phyloP scores from a whole-genome alignment of 2,329 filamentous ascomycete species.

The Zymoseptoria crescenta region DNA sequence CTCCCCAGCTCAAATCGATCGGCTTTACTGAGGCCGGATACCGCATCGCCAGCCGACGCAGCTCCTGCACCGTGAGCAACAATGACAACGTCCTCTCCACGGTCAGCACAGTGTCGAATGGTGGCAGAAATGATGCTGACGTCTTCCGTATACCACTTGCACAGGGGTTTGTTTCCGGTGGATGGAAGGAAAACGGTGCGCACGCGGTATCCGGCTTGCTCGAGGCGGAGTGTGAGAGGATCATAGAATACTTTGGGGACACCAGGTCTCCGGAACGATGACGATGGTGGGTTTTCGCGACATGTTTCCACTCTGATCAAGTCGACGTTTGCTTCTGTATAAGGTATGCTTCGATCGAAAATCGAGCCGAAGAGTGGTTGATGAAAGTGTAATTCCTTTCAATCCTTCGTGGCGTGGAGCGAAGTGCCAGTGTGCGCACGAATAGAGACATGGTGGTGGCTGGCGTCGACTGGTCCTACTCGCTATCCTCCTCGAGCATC shows the following conservation, averaged over 20 bases:
- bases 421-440: too few relatives aligned
- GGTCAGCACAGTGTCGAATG: not conserved
- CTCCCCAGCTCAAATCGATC: not conserved
- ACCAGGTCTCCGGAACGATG: not conserved
- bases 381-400: too few relatives aligned
- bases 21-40: not conserved
- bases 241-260: not conserved
- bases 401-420: not conserved
- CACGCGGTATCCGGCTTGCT: not conserved
- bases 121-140: not conserved
- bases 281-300: not conserved
- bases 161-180: not conserved
- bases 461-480: not conserved
- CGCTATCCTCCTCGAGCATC: not conserved
- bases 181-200: not conserved
- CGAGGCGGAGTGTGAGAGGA: not conserved
- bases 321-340: too few relatives aligned
- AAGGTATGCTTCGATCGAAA: too few relatives aligned
- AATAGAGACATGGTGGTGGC: not conserved
- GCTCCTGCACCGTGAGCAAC: not conserved
- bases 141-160: not conserved
- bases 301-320: not conserved
- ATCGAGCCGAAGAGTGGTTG: too few relatives aligned
- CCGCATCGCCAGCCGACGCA: not conserved
- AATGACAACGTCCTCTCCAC: not conserved